These are phyloP conservation scores for Fragilariopsis cylindrus DNA, from an alignment of 108 stramenopile species.

Conservation along the genomic window DNA sequence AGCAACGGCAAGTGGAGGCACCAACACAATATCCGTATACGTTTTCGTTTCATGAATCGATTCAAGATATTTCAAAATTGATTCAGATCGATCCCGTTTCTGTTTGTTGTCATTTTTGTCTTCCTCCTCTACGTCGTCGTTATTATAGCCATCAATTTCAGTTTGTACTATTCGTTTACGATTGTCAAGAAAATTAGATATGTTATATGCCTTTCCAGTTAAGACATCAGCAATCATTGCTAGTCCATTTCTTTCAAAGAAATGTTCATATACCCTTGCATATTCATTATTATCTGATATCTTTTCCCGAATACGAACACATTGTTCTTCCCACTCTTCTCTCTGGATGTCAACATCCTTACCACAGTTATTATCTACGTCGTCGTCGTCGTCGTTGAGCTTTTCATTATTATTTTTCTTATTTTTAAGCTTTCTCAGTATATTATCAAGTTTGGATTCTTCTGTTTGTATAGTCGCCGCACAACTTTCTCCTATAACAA, in stretches of 20 bases:
- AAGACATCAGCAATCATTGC: slow-evolving; percentile 61
- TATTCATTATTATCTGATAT: slow-evolving; percentile 40
- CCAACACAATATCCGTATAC: slow-evolving; percentile 7
- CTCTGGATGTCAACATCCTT: slow-evolving; percentile 10
- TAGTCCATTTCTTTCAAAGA: slow-evolving; percentile 77
- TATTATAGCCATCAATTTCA: slow-evolving; percentile 21
- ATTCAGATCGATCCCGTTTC: background rate
- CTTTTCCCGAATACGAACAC: slow-evolving; percentile 11
- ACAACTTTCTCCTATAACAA: slow-evolving; percentile 63
- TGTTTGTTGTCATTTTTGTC: background rate
- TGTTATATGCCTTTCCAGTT: slow-evolving; percentile 57
- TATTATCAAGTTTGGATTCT: slow-evolving; percentile 13
- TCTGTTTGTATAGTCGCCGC: slow-evolving; percentile 22
- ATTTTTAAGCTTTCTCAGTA: background rate
- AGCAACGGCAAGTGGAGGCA: slow-evolving; percentile 75
- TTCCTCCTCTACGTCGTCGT: slow-evolving; percentile 5
- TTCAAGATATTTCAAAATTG: slow-evolving; percentile 7
- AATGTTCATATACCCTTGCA: slow-evolving; percentile 70
- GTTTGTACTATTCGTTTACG: slow-evolving; percentile 7
- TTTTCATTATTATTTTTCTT: background rate
- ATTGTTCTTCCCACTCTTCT: slow-evolving; percentile 22
- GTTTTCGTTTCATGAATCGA: background rate
- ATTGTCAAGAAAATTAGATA: slow-evolving; percentile 19
- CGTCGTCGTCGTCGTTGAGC: background rate
- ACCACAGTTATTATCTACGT: slow-evolving; percentile 2